phyloP scores from a whole-genome alignment of 2,329 filamentous ascomycete genomes.

The Alternaria tenuissima region DNA sequence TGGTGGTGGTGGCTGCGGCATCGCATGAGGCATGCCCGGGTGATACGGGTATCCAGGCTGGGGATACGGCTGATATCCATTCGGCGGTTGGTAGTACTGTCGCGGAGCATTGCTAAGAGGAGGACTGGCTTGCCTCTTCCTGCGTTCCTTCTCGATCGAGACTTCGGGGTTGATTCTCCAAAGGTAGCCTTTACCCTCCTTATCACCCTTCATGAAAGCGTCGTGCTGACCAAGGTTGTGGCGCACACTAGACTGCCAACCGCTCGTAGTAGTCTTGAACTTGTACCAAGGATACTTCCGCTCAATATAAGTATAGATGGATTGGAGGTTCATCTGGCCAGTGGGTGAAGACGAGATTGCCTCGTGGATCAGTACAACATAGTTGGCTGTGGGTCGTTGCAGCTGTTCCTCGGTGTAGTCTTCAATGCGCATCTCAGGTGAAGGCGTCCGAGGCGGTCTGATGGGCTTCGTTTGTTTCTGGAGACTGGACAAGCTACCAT shows the following conservation, averaged over 20 bases:
- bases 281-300: conserved; percentile 71
- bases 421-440: conserved; percentile 68
- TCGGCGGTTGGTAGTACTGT: conserved; percentile 44
- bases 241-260: conserved; percentile 73
- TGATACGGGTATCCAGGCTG: conserved; percentile 41
- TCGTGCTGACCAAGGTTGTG: conserved; percentile 69
- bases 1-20: conserved; percentile 41
- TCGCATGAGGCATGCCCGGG: conserved; percentile 41
- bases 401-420: conserved; percentile 78
- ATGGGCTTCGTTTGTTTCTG: conserved; percentile 58
- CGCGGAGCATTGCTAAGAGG: conserved; percentile 46
- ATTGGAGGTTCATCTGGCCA: conserved; percentile 68
- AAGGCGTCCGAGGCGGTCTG: conserved; percentile 63
- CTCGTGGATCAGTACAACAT: conserved; percentile 70
- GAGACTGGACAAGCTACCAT: conserved; percentile 49
- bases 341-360: conserved; percentile 64
- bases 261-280: conserved; percentile 65
- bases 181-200: conserved; percentile 68
- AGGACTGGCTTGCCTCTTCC: conserved; percentile 60
- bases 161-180: conserved; percentile 68
- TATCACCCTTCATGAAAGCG: conserved; percentile 68
- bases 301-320: conserved; percentile 71
- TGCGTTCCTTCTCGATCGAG: conserved; percentile 66
- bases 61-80: conserved; percentile 40
- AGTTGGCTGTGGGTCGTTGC: conserved; percentile 71